phyloP scores from a whole-genome alignment of 2,329 filamentous ascomycete species.

The Trichoderma sp. region DNA sequence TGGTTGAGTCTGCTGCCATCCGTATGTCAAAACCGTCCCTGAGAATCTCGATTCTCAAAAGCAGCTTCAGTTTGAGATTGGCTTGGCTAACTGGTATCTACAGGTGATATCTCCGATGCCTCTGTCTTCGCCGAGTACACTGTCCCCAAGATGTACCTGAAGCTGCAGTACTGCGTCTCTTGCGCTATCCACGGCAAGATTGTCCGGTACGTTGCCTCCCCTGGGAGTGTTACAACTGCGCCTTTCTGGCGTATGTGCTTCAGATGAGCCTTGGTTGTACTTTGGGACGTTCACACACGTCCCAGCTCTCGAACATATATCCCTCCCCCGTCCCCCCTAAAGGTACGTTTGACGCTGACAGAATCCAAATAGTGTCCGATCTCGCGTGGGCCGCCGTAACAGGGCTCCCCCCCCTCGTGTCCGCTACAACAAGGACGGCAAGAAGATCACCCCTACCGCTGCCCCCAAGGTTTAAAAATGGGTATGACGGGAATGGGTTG shows the following conservation, averaged over 20 bases:
- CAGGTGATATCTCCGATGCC: conserved; percentile 99
- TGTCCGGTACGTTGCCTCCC: conserved; percentile 84
- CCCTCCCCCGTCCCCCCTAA: conserved; percentile 24
- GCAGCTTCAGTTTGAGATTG: background rate
- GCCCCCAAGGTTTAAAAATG: conserved; percentile 39
- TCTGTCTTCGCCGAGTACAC: conserved; percentile 99
- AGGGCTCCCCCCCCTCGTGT: conserved; percentile 95
- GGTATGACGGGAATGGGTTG: conserved; percentile 29
- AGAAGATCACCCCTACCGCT: conserved; percentile 88
- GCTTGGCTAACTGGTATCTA: background rate
- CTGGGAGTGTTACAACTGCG: conserved; percentile 59
- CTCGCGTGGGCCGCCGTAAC: conserved; percentile 95
- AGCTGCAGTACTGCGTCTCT: conserved; percentile 99
- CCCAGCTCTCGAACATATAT: conserved; percentile 19
- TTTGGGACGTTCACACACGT: conserved; percentile 30
- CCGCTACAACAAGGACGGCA: conserved; percentile 99
- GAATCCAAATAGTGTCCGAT: conserved; percentile 74
- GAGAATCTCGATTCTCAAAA: background rate
- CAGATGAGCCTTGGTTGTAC: conserved; percentile 62
- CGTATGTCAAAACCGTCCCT: conserved; percentile 65
- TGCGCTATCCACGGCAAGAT: conserved; percentile 99
- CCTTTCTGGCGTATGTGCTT: conserved; percentile 47
- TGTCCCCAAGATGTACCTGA: conserved; percentile 99
- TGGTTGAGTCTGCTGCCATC: conserved; percentile 99
- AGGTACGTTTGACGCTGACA: conserved; percentile 45